Evolutionary conservation across 345 rosid genomes (phyloP).

Genomic region (Leavenworthia alabamica): DNA sequence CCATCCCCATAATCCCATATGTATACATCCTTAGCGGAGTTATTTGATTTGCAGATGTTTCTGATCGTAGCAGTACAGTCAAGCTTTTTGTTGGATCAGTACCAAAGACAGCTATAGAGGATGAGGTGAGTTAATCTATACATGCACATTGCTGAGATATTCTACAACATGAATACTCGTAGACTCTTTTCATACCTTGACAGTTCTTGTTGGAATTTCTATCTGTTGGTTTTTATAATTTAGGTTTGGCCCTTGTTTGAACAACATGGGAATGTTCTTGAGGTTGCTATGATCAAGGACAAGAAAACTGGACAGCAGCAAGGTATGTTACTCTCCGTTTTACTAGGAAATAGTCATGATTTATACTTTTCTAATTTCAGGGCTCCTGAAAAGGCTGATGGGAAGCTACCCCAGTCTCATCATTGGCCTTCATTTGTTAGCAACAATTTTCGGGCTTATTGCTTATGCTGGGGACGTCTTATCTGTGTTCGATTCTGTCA

Average conservation of each 20-base stretch:
- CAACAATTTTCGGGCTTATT: constrained; percentile 63
- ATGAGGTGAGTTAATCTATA: constrained; percentile 57
- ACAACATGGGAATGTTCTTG: constrained; percentile 78
- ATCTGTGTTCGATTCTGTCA: constrained; percentile 41
- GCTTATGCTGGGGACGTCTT: constrained; percentile 47
- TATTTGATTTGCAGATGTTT: constrained; percentile 18
- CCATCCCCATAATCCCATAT: neutral
- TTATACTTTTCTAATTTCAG: constrained; percentile 57
- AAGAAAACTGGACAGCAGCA: constrained; percentile 95
- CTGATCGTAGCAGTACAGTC: constrained; percentile 48
- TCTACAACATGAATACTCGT: neutral
- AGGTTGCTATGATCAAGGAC: constrained; percentile 94
- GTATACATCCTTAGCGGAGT: neutral
- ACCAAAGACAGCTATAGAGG: constrained; percentile 75
- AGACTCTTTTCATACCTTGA: neutral
- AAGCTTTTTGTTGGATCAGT: constrained; percentile 98
- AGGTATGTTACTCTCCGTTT: constrained; percentile 54
- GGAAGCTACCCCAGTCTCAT: constrained; percentile 83
- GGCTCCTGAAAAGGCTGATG: constrained; percentile 84
- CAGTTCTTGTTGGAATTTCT: neutral
- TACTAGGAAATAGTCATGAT: constrained; percentile 36
- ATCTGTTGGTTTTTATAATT: constrained; percentile 17
- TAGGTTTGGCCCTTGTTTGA: constrained; percentile 88
- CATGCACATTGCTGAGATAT: neutral
- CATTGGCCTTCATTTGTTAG: constrained; percentile 63